These are phyloP conservation scores for Zelonia costaricensis DNA, from an alignment of 208 protist species.

Conservation along the genomic window DNA sequence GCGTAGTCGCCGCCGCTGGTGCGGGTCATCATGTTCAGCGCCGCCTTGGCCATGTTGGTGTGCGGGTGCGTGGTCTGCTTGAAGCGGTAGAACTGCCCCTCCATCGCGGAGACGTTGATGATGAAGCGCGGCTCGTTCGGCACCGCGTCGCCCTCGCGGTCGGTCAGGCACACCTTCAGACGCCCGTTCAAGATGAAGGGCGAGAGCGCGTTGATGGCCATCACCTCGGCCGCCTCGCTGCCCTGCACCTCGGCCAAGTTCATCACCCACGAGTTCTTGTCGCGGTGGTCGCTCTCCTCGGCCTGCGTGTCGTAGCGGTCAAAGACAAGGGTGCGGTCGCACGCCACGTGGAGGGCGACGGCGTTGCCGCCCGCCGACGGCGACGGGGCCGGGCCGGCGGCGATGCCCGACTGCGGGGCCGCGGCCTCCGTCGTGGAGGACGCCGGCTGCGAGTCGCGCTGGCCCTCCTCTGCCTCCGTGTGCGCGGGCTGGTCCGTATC, in stretches of 20 bases:
- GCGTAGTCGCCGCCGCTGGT: constrained; percentile 93
- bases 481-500: constrained; percentile 4
- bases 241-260: constrained; percentile 89
- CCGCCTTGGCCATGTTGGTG: constrained; percentile 99
- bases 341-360: constrained; percentile 8
- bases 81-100: constrained; percentile 95
- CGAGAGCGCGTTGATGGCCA: constrained; percentile 96
- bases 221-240: constrained; percentile 94
- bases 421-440: neutral
- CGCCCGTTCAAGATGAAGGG: constrained; percentile 95
- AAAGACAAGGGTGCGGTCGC: constrained; percentile 54
- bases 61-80: constrained; percentile 96
- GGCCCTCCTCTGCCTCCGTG: neutral
- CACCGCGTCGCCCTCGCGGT: constrained; percentile 60
- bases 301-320: constrained; percentile 90
- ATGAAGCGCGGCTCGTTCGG: constrained; percentile 88
- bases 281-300: constrained; percentile 86
- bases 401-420: constrained; percentile 5
- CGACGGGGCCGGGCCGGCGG: neutral
- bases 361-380: constrained; percentile 1
- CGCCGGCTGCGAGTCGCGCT: neutral
- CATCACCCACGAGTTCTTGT: constrained; percentile 92
- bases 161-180: constrained; percentile 86
- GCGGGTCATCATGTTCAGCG: constrained; percentile 99
- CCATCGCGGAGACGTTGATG: constrained; percentile 98